Evolutionary conservation across 176 grass and related monocot species (phyloP).

Genomic region (Coix lacrymajobi): DNA sequence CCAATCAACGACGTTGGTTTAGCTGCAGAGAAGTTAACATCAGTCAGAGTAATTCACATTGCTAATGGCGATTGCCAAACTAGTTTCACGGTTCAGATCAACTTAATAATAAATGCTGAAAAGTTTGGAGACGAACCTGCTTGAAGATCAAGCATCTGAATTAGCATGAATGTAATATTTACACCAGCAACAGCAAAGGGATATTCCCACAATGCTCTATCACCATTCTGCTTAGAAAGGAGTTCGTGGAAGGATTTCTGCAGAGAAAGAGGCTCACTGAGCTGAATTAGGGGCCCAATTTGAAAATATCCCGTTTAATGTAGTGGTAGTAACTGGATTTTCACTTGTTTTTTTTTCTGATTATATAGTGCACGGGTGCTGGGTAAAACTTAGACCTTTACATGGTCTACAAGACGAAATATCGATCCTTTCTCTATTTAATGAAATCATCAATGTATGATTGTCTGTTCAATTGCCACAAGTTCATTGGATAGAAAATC

Average conservation of each 20-base stretch:
- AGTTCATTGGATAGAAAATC: no score
- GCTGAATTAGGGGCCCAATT: not conserved
- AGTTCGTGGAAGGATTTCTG: constrained; percentile 92
- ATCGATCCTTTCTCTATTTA: not conserved
- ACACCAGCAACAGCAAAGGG: constrained; percentile 97
- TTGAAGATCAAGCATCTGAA: constrained; percentile 98
- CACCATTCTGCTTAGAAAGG: constrained; percentile 82
- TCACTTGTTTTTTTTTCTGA: not conserved
- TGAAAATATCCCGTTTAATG: not conserved
- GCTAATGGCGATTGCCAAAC: constrained; percentile 9
- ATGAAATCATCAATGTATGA: not conserved
- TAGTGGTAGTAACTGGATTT: not conserved
- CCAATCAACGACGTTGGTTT: constrained; percentile 77
- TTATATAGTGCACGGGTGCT: not conserved
- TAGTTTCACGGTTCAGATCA: not conserved
- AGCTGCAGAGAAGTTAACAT: constrained; percentile 40
- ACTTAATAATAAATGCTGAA: constrained; percentile 21
- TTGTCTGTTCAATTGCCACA: constrained; percentile 1
- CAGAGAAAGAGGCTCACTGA: constrained; percentile 4
- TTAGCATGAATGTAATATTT: constrained; percentile 96
- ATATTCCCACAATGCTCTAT: constrained; percentile 90
- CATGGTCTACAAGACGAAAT: not conserved
- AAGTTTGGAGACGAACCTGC: constrained; percentile 47
- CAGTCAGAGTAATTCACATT: not conserved
- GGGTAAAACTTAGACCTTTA: not conserved